A percentile compares a stretch with the other conserved stretches of the same genome.
Evolutionary conservation across 257 asterid genomes (phyloP).

Genomic region (Penstemon eatonii): DNA sequence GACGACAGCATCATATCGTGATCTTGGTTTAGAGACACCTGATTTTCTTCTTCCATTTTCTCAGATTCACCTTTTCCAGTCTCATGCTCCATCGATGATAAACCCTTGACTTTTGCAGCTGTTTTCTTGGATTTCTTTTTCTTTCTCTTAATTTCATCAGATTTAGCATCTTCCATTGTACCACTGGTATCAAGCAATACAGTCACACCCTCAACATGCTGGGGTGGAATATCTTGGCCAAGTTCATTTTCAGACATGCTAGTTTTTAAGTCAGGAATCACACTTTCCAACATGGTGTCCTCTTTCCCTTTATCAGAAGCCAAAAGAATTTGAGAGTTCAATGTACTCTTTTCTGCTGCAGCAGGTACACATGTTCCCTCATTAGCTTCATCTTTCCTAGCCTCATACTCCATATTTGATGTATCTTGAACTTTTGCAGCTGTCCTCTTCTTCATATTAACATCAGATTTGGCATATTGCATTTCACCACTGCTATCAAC

Average conservation of each 20-base stretch:
- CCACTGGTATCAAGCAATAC: constrained; percentile 22
- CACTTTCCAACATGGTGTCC: constrained; percentile 11
- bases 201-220: constrained; percentile 24
- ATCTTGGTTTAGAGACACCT: constrained; percentile 20
- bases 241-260: constrained; percentile 8
- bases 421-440: neutral
- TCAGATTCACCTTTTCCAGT: constrained; percentile 30
- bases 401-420: neutral
- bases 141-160: constrained; percentile 42
- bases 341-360: neutral
- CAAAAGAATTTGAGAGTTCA: constrained; percentile 1
- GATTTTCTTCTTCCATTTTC: constrained; percentile 26
- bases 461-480: neutral
- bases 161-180: constrained; percentile 31
- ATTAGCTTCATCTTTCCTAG: neutral
- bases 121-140: constrained; percentile 40
- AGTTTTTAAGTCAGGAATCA: neutral
- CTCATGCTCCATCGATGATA: constrained; percentile 26
- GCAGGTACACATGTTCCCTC: neutral
- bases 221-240: constrained; percentile 23
- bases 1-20: constrained; percentile 24
- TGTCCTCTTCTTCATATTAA: neutral
- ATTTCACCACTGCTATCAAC: neutral
- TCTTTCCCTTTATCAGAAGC: constrained; percentile 22
- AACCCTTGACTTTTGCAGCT: constrained; percentile 33